phyloP scores from a whole-genome alignment of 1,139 yeast genomes.

The Debaryomyces fabryi region DNA sequence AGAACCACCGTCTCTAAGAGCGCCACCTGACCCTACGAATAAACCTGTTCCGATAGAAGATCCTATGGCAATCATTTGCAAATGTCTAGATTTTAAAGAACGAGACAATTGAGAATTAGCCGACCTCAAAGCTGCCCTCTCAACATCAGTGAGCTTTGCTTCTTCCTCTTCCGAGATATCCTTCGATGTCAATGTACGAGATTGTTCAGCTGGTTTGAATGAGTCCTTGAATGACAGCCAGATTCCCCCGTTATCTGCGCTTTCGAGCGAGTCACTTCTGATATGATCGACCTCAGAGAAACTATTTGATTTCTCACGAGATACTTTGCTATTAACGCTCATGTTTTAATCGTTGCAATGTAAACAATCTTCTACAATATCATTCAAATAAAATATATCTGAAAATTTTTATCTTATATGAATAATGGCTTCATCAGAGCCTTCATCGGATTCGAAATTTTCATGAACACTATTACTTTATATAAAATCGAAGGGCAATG shows the following conservation, averaged over 20 bases:
- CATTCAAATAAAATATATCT: slow-evolving; percentile 4
- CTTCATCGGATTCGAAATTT: slow-evolving; percentile 3
- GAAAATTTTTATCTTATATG: slow-evolving; percentile 7
- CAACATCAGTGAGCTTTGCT: slow-evolving; percentile 33
- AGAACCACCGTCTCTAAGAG: slow-evolving; percentile 62
- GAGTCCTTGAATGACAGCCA: slow-evolving; percentile 37
- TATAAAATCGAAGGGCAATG: slow-evolving; percentile 6
- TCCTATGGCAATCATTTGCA: slow-evolving; percentile 77
- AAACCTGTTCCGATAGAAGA: slow-evolving; percentile 73
- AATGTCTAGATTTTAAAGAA: slow-evolving; percentile 36
- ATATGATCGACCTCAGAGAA: slow-evolving; percentile 13
- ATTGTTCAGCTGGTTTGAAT: slow-evolving; percentile 35
- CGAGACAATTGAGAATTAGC: slow-evolving; percentile 44
- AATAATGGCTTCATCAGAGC: background rate
- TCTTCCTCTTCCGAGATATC: slow-evolving; percentile 20
- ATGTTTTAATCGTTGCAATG: background rate
- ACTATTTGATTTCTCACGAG: slow-evolving; percentile 5
- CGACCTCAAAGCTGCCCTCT: slow-evolving; percentile 38
- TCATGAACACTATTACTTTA: slow-evolving; percentile 1
- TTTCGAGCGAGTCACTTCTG: slow-evolving; percentile 10
- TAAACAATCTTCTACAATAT: background rate
- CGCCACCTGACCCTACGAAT: slow-evolving; percentile 35
- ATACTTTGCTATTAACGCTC: background rate
- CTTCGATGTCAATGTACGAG: slow-evolving; percentile 22
- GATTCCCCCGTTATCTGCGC: slow-evolving; percentile 13